phyloP scores from a whole-genome alignment of 2,329 filamentous ascomycete species.

The Phialemonium atrogriseum region DNA sequence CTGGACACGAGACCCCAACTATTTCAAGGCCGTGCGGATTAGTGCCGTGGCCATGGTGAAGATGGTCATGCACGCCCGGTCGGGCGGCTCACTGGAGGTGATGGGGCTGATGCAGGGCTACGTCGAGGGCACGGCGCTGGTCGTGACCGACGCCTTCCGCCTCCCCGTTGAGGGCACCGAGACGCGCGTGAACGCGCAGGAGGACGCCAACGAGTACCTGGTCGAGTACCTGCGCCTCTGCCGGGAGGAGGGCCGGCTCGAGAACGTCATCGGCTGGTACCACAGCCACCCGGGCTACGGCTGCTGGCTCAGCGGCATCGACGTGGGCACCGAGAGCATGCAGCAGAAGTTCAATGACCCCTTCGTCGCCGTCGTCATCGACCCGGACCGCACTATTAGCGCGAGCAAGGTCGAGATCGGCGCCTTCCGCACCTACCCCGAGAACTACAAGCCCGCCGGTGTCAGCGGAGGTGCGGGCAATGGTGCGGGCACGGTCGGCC shows the following conservation, averaged over 20 bases:
- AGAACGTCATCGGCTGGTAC: conserved; percentile 97
- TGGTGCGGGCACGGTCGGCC: conserved; percentile 38
- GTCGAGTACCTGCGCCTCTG: conserved; percentile 73
- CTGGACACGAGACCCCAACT: conserved; percentile 70
- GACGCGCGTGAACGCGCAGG: conserved; percentile 91
- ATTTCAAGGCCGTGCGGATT: conserved; percentile 92
- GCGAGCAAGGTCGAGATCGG: conserved; percentile 96
- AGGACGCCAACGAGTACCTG: conserved; percentile 96
- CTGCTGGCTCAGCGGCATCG: conserved; percentile 95
- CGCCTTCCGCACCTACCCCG: conserved; percentile 86
- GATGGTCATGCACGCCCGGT: conserved; percentile 99
- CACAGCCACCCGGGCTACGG: conserved; percentile 96
- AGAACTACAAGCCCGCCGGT: conserved; percentile 49
- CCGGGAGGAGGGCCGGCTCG: conserved; percentile 66
- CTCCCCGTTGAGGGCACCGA: conserved; percentile 97
- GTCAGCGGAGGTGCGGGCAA: conserved; percentile 19
- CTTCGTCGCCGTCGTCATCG: conserved; percentile 91
- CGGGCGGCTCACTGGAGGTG: conserved; percentile 82
- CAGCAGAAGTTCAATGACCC: conserved; percentile 85
- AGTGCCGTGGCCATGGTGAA: conserved; percentile 91
- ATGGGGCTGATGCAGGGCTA: conserved; percentile 99
- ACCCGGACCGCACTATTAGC: conserved; percentile 90
- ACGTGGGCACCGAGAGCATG: conserved; percentile 78
- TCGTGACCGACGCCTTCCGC: conserved; percentile 90
- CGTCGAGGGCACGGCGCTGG: conserved; percentile 72